These are phyloP conservation scores for Meredithiella fracta DNA, from an alignment of 2,329 filamentous ascomycete genomes.

Conservation along the genomic window DNA sequence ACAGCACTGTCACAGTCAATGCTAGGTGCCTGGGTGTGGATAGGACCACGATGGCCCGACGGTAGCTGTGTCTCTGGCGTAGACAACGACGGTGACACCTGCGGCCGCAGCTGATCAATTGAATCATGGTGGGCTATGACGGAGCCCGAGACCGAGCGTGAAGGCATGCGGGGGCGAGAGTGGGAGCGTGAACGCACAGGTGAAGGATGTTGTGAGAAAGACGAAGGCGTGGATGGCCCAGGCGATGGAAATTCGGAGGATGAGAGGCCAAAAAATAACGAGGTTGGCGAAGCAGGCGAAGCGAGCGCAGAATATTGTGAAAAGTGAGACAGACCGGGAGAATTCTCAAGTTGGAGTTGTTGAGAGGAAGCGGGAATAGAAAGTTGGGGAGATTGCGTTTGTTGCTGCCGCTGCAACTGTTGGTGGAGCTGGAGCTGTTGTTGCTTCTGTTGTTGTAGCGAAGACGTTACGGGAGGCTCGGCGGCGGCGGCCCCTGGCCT, in stretches of 20 bases:
- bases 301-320: not conserved
- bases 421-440: not conserved
- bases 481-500: not conserved
- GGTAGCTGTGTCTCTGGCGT: conserved; percentile 5
- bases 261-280: not conserved
- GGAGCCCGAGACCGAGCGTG: not conserved
- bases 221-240: not conserved
- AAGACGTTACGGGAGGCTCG: not conserved
- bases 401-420: not conserved
- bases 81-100: conserved; percentile 3
- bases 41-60: conserved; percentile 8
- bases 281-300: not conserved
- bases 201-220: not conserved
- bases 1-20: conserved; percentile 5
- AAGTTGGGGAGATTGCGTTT: not conserved
- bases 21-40: conserved; percentile 5
- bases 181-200: not conserved
- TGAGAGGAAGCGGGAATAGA: not conserved
- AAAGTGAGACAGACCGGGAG: not conserved
- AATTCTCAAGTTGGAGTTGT: not conserved
- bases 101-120: not conserved
- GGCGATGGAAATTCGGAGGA: not conserved
- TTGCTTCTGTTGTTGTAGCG: not conserved
- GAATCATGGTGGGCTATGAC: not conserved
- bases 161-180: conserved; percentile 6